Percentiles rank a stretch among this genome's conserved stretches.
These are phyloP conservation scores for Pseudogymnoascus sp. DNA, from an alignment of 2,329 filamentous ascomycete species.

Conservation along the genomic window DNA sequence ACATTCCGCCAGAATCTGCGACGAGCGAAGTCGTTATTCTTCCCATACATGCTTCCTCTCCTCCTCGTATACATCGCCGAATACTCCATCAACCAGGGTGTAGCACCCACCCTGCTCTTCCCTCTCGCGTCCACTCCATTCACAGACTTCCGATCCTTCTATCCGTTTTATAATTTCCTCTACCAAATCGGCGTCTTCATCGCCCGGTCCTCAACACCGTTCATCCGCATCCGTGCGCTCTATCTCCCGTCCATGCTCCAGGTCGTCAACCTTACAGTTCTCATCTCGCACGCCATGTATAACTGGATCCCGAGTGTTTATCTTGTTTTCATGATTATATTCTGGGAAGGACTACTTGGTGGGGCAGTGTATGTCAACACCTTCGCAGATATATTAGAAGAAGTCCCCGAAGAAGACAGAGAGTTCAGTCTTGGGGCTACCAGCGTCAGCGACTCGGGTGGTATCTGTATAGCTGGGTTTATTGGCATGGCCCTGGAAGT, in stretches of 20 bases:
- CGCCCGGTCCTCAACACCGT: constrained; percentile 83
- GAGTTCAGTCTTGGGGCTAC: constrained; percentile 90
- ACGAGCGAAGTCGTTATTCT: constrained; percentile 62
- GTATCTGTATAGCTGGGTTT: constrained; percentile 83
- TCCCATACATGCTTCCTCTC: constrained; percentile 81
- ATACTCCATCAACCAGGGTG: constrained; percentile 96
- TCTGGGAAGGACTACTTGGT: constrained; percentile 91
- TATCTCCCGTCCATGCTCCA: constrained; percentile 81
- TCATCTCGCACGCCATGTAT: constrained; percentile 69
- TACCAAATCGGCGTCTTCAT: constrained; percentile 95
- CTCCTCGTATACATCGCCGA: constrained; percentile 91
- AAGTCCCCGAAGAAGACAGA: constrained; percentile 65
- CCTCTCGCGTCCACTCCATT: constrained; percentile 72
- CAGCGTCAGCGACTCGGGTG: constrained; percentile 83
- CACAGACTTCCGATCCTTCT: constrained; percentile 73
- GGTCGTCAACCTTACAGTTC: constrained; percentile 63
- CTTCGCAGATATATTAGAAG: constrained; percentile 88
- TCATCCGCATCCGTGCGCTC: constrained; percentile 70
- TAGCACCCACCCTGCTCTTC: constrained; percentile 83
- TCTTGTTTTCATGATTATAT: constrained; percentile 73
- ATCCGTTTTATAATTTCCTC: constrained; percentile 88
- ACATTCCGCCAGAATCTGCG: constrained; percentile 45
- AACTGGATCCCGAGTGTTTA: constrained; percentile 80
- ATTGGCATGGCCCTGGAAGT: constrained; percentile 77
- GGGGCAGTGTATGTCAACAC: constrained; percentile 93